Evolutionary conservation across 495 filamentous ascomycete genomes (phyloP).

Genomic region (Pyrenopolyporus hunteri): DNA sequence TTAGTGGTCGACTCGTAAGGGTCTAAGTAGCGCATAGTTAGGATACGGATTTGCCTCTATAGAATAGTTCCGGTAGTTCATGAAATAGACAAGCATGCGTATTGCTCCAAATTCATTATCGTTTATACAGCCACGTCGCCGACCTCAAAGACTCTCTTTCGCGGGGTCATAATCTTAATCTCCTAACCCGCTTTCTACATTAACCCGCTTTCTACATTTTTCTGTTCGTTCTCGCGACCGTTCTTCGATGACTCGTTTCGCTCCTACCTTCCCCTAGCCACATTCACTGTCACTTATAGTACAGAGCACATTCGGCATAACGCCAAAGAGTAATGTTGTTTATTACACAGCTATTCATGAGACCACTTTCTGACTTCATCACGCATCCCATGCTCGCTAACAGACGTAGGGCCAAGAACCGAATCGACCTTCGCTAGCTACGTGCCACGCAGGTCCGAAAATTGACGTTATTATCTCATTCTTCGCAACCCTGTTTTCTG

Average conservation of each 20-base stretch:
- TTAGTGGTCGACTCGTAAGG: constrained; percentile 3
- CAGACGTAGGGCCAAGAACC: constrained; percentile 52
- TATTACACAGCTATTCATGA: constrained; percentile 53
- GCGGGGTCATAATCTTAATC: too few relatives aligned
- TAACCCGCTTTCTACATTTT: too few relatives aligned
- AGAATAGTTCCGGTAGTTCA: background rate
- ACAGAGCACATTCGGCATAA: constrained; percentile 24
- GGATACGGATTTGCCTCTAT: background rate
- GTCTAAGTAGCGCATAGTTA: background rate
- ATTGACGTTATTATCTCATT: constrained; percentile 72
- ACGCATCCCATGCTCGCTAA: constrained; percentile 1
- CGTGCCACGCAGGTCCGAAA: constrained; percentile 62
- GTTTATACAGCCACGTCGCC: too few relatives aligned
- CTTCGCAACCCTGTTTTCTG: constrained; percentile 70
- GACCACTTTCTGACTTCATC: background rate
- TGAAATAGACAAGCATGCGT: constrained; percentile 3
- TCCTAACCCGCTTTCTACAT: too few relatives aligned
- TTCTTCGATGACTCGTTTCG: constrained; percentile 16
- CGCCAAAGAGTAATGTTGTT: constrained; percentile 52
- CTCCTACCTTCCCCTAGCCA: background rate
- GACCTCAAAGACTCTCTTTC: too few relatives aligned
- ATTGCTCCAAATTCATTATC: too few relatives aligned
- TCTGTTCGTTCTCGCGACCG: too few relatives aligned
- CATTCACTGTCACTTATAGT: constrained; percentile 9
- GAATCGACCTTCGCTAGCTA: constrained; percentile 52